Base-by-base conservation (phyloP, 2,329 filamentous ascomycete genomes). In the Pseudogymnoascus sp. region DNA sequence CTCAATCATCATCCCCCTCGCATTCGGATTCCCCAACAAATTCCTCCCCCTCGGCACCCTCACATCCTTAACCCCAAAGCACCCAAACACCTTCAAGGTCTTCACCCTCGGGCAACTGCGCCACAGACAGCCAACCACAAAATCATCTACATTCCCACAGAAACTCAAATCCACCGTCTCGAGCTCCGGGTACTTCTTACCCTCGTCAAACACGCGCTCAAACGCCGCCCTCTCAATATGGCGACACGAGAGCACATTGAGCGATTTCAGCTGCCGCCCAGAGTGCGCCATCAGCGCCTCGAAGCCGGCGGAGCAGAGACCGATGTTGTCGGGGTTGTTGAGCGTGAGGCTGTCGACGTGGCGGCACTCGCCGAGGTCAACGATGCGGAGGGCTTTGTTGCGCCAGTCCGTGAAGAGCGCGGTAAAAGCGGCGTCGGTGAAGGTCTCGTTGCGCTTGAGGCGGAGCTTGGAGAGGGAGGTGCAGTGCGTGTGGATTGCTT, bases 171-270 rank as follows among this genome's bases (percentile, higher is more conserved):
- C 91, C 44, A 96, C 77, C 63, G 88, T 83, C 64, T 79, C 77
- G 35, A 97, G 79, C 9, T 84, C 78, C 0, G 88, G 85, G 67
- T 95, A 97, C 42, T n/a, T 38, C 21, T 61, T 48, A 17, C 35
- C 59, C 13, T 42, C 59, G 3, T 17, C 58, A 69, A 97, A 97
- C 0, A 89, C 87, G 8, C 87, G 81, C 65, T 90, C 85, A 63
- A 96, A 92, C 0, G 90, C 85, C 13, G 82, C 76, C 35, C 82
- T 79, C 1, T 84, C 82, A 65, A 97, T 92, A 72, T 96, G 89
- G 2, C 93, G 87, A 71, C 91, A 96, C 0, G 88, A 90, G 12
- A 90, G 84, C n/a, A 97, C 79, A 70, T 95, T 90, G 35, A 97
- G 78, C 41, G 82, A 78, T 63, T 81, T 80, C 1, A 97, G 75